Conservation (phyloP, 2,329 filamentous ascomycete genomes). For the Beauveria caledonica region DNA sequence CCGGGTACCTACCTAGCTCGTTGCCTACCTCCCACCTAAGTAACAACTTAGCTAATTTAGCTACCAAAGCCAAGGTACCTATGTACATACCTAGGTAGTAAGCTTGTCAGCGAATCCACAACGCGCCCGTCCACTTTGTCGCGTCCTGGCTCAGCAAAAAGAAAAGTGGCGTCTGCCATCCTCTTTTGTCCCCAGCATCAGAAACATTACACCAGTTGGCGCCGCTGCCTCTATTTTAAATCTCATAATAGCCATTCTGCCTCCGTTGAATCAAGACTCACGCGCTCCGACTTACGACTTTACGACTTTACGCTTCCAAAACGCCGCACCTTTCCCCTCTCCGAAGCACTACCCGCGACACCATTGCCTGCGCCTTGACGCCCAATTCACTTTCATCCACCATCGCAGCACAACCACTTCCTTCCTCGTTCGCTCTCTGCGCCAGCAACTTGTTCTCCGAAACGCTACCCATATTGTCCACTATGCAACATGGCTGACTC, state of each 20-base stretch:
- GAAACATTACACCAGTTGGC: not conserved
- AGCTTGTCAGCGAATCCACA: too few species aligned
- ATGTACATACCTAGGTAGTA: too few species aligned
- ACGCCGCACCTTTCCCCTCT: not conserved
- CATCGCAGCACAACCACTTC: not conserved
- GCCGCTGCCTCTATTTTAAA: not conserved
- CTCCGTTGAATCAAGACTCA: not conserved
- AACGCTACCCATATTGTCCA: not conserved
- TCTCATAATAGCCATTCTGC: not conserved
- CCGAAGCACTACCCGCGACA: not conserved
- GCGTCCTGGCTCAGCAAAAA: too few species aligned
- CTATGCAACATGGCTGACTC: slow-evolving; percentile 12
- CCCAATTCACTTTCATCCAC: not conserved
- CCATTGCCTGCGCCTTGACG: not conserved
- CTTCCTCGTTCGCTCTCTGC: not conserved
- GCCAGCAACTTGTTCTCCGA: not conserved
- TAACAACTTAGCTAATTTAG: too few species aligned
- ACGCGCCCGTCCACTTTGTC: too few species aligned
- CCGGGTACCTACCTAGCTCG: too few species aligned
- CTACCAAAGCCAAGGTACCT: too few species aligned
- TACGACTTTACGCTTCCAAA: not conserved
- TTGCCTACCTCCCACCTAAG: too few species aligned
- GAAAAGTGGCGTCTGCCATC: too few species aligned
- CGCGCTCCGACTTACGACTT: not conserved
- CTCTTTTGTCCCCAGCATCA: too few species aligned